phyloP scores from a whole-genome alignment of 2,329 filamentous ascomycete genomes.

The Rhynchosporium agropyri region DNA sequence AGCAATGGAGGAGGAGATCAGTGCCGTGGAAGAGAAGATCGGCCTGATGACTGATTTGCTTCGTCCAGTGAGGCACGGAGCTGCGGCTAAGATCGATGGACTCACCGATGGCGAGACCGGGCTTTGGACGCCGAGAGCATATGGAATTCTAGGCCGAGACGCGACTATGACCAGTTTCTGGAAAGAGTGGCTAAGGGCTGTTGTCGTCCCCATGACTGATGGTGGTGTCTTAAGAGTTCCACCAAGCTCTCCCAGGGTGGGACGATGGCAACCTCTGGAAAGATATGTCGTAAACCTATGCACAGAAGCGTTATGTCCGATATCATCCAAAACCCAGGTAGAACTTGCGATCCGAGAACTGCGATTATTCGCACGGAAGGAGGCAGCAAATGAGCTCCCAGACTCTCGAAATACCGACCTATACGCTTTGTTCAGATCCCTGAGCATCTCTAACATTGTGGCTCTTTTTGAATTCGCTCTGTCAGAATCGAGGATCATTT shows the following conservation, averaged over 20 bases:
- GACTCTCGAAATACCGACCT: conserved; percentile 89
- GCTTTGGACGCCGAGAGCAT: conserved; percentile 92
- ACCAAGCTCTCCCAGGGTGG: conserved; percentile 84
- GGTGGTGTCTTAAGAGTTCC: conserved; percentile 81
- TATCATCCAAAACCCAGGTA: conserved; percentile 93
- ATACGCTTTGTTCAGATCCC: conserved; percentile 85
- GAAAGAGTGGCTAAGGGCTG: conserved; percentile 96
- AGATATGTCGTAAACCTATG: conserved; percentile 97
- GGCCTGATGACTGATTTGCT: conserved; percentile 94
- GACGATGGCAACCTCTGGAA: conserved; percentile 94
- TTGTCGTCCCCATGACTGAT: conserved; percentile 95
- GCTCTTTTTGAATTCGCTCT: conserved; percentile 91
- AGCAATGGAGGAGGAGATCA: conserved; percentile 88
- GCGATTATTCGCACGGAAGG: conserved; percentile 88
- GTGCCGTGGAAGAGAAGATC: conserved; percentile 95
- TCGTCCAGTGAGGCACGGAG: conserved; percentile 87
- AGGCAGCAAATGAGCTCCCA: conserved; percentile 89
- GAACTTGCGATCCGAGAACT: conserved; percentile 89
- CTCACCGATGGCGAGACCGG: conserved; percentile 94
- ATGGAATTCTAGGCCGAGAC: conserved; percentile 88
- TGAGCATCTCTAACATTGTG: conserved; percentile 91
- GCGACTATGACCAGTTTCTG: conserved; percentile 84
- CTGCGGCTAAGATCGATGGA: conserved; percentile 95
- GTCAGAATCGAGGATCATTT: conserved; percentile 91
- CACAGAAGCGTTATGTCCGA: conserved; percentile 88